A percentile compares a stretch with the other conserved stretches of the same genome.
These are phyloP conservation scores for Vanderwaltozyma verrucispora DNA, from an alignment of 805 yeast genomes.

Conservation along the genomic window DNA sequence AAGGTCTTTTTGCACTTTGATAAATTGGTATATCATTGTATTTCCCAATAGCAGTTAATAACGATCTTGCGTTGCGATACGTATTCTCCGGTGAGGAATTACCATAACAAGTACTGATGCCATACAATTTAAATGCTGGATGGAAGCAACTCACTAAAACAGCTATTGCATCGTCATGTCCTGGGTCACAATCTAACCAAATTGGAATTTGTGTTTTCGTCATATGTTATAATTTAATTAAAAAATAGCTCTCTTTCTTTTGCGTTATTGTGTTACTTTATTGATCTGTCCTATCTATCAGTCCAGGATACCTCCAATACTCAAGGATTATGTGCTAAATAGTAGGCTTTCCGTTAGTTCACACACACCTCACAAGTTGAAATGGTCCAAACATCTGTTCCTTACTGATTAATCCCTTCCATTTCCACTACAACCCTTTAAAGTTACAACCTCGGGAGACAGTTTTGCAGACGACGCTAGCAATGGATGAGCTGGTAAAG, in stretches of 20 bases:
- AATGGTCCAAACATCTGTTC: too few relatives aligned
- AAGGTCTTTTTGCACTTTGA: constrained; percentile 52
- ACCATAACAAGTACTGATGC: constrained; percentile 71
- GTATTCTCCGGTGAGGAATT: constrained; percentile 56
- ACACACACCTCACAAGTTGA: too few relatives aligned
- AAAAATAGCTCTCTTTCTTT: too few relatives aligned
- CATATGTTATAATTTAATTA: constrained; percentile 6
- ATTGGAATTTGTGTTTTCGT: constrained; percentile 40
- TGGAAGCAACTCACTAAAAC: constrained; percentile 51
- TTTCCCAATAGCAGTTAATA: constrained; percentile 49
- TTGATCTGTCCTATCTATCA: too few relatives aligned
- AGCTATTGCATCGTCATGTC: constrained; percentile 82
- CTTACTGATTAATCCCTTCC: too few relatives aligned
- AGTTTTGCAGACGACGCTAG: too few relatives aligned
- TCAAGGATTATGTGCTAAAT: too few relatives aligned
- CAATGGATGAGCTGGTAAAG: too few relatives aligned
- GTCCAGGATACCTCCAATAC: too few relatives aligned
- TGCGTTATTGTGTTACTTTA: neutral
- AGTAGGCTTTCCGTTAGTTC: too few relatives aligned
- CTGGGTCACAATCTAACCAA: constrained; percentile 91
- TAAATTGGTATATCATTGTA: constrained; percentile 47
- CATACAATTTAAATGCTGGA: constrained; percentile 48
- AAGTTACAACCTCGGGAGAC: too few relatives aligned
- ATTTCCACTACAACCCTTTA: too few relatives aligned
- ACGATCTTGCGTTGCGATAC: constrained; percentile 55